phyloP scores from a whole-genome alignment of 164 flowering plant species.

The Protea cynaroides region DNA sequence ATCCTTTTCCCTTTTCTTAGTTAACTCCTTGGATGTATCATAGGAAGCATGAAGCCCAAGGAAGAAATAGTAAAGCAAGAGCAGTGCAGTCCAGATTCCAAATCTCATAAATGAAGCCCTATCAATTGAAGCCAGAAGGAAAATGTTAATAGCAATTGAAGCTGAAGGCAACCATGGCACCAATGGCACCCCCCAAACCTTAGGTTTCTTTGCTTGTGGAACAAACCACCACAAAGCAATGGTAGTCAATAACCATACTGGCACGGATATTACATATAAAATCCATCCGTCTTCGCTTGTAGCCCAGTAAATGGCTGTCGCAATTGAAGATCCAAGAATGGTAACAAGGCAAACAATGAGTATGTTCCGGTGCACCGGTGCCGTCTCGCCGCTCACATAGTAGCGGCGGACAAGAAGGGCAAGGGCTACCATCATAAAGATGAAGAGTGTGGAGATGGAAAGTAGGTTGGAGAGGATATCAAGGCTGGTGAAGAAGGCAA shows the following conservation, averaged over 20 bases:
- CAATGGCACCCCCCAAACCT: slow-evolving; percentile 53
- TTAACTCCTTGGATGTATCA: slow-evolving; percentile 35
- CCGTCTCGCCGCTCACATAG: slow-evolving; percentile 36
- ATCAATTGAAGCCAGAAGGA: slow-evolving; percentile 54
- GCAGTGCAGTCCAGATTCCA: slow-evolving; percentile 30
- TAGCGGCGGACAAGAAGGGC: slow-evolving; percentile 51
- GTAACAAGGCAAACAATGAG: slow-evolving; percentile 29
- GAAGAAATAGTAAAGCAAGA: slow-evolving; percentile 46
- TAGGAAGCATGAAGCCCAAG: slow-evolving; percentile 56
- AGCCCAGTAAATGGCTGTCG: slow-evolving; percentile 33
- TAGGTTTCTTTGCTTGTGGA: slow-evolving; percentile 39
- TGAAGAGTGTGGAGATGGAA: too few relatives aligned
- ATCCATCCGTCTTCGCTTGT: slow-evolving; percentile 13
- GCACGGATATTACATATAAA: slow-evolving; percentile 25
- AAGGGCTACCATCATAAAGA: slow-evolving; percentile 49
- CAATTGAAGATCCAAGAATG: slow-evolving; percentile 39
- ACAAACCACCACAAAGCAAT: slow-evolving; percentile 29
- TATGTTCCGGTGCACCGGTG: slow-evolving; percentile 24
- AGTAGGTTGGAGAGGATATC: too few relatives aligned
- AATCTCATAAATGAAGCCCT: slow-evolving; percentile 42
- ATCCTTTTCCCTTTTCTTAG: neutral
- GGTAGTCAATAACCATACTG: slow-evolving; percentile 42
- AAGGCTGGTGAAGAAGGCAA: slow-evolving; percentile 58
- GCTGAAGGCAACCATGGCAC: slow-evolving; percentile 19
- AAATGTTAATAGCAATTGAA: slow-evolving; percentile 43